Base-by-base conservation (phyloP, 495 filamentous ascomycete species). In the Neurospora sp. region DNA sequence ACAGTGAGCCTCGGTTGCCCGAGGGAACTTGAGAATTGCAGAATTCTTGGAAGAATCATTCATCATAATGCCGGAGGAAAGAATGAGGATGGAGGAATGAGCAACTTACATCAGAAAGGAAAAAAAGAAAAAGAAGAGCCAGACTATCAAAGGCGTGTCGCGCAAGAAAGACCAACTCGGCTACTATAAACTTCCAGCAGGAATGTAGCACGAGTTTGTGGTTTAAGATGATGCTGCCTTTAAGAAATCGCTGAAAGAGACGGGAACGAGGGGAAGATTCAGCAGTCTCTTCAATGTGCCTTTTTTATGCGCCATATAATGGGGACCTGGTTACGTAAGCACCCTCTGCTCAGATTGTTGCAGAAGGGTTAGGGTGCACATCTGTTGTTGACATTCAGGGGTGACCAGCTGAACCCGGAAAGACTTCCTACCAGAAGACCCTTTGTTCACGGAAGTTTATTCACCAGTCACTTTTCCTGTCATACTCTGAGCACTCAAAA, bases 31-130 rank as follows among this genome's bases (percentile, higher is more conserved):
- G 75, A 84, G 85, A 79, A 86, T 87, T 87, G 86, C 86, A 87
- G 86, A 87, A 86, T 85, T 85, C 84, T 83, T 83, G 73, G 77
- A 75, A 79, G 77, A 82, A 79, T 85, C 82, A 85, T 85, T 79
- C 85, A 86, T 81, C 76, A 77, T 70, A 70, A 48, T 22, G 20
- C 68, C n/a, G 10, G 35, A 1, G 27, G 8, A 22, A 68, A 38
- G 27, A 42, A 39, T 39, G n/a, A 22, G 14, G 40, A 16, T 9
- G 18, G 38, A 39, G 39, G 71, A 38, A 71, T 35, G 53, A 16
- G 12, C 18, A 69, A 38, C 68, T 69, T 46, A 69, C 53, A 69
- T 6, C 5, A 12, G 10, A 14, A 70, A 35, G 4, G 18, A 68
- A 68, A 0, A 65, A 68, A 42, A 39, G 2, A 69, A 37, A 9